Evolutionary conservation across 2,329 filamentous ascomycete genomes (phyloP).

Genomic region (Calonectria leucothoes): DNA sequence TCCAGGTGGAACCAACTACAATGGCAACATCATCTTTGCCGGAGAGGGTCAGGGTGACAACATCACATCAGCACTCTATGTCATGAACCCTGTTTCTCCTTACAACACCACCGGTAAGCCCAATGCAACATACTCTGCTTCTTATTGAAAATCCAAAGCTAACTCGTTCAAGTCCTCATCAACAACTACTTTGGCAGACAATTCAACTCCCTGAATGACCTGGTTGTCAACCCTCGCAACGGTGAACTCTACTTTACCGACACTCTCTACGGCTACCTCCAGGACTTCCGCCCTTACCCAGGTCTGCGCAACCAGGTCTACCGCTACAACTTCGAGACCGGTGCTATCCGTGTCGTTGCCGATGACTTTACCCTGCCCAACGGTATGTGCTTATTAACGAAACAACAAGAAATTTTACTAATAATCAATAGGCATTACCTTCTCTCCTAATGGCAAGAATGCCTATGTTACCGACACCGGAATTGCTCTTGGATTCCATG

Average conservation of each 20-base stretch:
- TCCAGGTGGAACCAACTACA: conserved; percentile 62
- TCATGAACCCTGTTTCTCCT: conserved; percentile 49
- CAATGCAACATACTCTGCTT: neutral
- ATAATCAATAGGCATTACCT: conserved; percentile 58
- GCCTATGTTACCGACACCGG: conserved; percentile 70
- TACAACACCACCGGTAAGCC: conserved; percentile 61
- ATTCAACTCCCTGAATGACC: conserved; percentile 72
- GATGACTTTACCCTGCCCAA: conserved; percentile 69
- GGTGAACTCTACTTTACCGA: conserved; percentile 75
- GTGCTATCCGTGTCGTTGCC: conserved; percentile 65
- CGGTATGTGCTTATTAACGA: conserved; percentile 46
- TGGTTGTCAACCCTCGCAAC: conserved; percentile 63
- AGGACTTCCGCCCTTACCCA: conserved; percentile 66
- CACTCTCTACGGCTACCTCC: conserved; percentile 68
- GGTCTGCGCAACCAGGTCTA: conserved; percentile 70
- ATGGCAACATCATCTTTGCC: conserved; percentile 60
- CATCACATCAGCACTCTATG: conserved; percentile 37
- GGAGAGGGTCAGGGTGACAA: conserved; percentile 62
- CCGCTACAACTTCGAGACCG: conserved; percentile 61
- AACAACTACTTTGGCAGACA: conserved; percentile 70
- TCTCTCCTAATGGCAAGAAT: conserved; percentile 63
- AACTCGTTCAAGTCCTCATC: conserved; percentile 54
- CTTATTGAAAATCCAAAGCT: neutral
- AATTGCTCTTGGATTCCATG: conserved; percentile 52
- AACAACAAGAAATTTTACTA: neutral